Conservation (phyloP, 371 early-diverging fungal species). For the Capniomyces stellatus region DNA sequence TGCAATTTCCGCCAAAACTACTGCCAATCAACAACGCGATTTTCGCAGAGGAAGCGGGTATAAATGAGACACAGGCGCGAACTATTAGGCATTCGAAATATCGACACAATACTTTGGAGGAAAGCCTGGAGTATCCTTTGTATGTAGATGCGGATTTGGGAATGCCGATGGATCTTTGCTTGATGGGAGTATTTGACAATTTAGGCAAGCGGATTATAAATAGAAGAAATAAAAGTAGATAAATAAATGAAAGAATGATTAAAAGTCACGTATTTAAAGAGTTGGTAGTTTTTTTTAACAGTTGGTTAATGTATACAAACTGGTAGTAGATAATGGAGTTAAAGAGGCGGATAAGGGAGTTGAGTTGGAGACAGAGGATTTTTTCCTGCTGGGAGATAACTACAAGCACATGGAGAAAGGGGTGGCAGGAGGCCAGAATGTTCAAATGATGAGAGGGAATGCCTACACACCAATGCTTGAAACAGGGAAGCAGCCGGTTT, state of each 20-base stretch:
- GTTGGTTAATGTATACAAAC: no score
- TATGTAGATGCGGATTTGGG: constrained; percentile 44
- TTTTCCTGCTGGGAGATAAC: constrained; percentile 36
- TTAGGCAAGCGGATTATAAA: constrained; percentile 28
- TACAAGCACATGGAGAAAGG: constrained; percentile 37
- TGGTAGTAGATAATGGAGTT: no score
- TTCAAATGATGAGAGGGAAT: no score
- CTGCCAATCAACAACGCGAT: constrained; percentile 28
- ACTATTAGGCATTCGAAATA: constrained; percentile 33
- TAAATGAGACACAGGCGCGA: constrained; percentile 19
- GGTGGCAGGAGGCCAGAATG: no score
- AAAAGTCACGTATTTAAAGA: no score
- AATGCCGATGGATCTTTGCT: constrained; percentile 47
- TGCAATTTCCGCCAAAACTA: constrained; percentile 72
- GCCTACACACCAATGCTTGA: no score
- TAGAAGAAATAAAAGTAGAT: no score
- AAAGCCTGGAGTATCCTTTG: constrained; percentile 39
- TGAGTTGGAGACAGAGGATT: constrained; percentile 37
- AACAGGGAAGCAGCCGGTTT: no score
- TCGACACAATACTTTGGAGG: constrained; percentile 38
- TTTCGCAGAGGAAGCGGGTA: constrained; percentile 5
- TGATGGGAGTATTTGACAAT: constrained; percentile 30
- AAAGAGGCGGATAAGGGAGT: constrained; percentile 4
- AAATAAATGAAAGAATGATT: no score
- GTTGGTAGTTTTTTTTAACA: no score